Base-by-base conservation (phyloP, 495 filamentous ascomycete species). In the Aspergillus kassunensis region DNA sequence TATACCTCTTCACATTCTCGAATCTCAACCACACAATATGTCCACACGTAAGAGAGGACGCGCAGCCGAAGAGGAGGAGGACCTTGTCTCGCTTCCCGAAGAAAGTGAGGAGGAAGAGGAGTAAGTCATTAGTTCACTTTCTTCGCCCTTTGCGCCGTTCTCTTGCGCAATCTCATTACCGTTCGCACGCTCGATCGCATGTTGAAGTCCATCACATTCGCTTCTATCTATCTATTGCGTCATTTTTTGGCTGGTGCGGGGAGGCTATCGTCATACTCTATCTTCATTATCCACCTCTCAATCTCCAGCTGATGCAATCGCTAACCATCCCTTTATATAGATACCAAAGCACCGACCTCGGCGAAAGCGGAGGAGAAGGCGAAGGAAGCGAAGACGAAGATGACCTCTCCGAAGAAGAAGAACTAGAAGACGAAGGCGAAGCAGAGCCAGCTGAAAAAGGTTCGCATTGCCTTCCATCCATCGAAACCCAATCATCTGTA, bases 1-100 rank as follows among this genome's bases (percentile, higher is more conserved):
- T 27, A 53, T 33, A 29, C 42, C 57, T 33, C 21, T 44, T 52
- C 40, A 50, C 18, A 19, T 44, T 9, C 35, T 48, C n/a, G 24
- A 24, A 12, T 20, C 30, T 15, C 16, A 15, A 51, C 34, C n/a
- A 66, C 50, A 30, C 41, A 52, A 25, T n/a, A 82, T 84, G 80
- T 77, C 80, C 12, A 82, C 81, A 59, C 78, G 81, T 65, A 85
- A 85, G 76, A 78, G 81, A 75, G 83, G 83, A 78, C 77, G 81
- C 54, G 81, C 83, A 16, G 67, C 71, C 47, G 78, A 80, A 57
- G 78, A 81, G 61, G 77, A 79, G 55, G 75, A 76, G 53, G 76
- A 84, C 66, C 74, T 85, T 44, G 73, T 78, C 54, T 77, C 80
- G 19, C 78, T 85, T 20, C 81, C 81, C 34, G 81, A 85, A 45